Percentiles rank a stretch among this genome's conserved stretches.
These are phyloP conservation scores for Zea luxurians DNA, from an alignment of 176 grass and related monocot species.

Conservation along the genomic window DNA sequence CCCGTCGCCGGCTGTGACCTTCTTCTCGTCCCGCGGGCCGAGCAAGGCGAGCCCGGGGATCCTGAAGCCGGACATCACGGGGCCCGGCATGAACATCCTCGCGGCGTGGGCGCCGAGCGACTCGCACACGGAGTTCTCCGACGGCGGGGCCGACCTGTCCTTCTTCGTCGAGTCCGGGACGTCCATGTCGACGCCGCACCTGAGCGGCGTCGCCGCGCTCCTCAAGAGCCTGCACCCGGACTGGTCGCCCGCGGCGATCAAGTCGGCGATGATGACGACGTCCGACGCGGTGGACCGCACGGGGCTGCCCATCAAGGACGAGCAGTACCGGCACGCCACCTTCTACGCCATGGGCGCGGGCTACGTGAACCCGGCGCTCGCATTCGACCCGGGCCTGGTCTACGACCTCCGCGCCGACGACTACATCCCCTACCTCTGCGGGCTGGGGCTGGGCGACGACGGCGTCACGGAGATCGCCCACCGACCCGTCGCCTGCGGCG, in stretches of 20 bases:
- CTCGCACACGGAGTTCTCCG: constrained; percentile 51
- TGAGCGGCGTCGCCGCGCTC: constrained; percentile 71
- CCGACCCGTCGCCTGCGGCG: constrained; percentile 47
- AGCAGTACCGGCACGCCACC: constrained; percentile 69
- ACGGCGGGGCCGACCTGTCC: constrained; percentile 34
- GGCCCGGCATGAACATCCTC: constrained; percentile 86
- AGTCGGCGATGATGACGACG: constrained; percentile 93
- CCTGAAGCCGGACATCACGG: constrained; percentile 84
- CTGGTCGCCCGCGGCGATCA: constrained; percentile 79
- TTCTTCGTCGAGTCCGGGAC: constrained; percentile 83
- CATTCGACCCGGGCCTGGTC: constrained; percentile 72
- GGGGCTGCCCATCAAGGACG: constrained; percentile 65
- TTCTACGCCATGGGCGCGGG: constrained; percentile 89
- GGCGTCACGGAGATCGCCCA: constrained; percentile 56
- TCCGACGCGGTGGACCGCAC: constrained; percentile 59
- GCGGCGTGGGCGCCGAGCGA: constrained; percentile 70
- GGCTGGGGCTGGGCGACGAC: constrained; percentile 55
- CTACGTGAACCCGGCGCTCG: constrained; percentile 67
- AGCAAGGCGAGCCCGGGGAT: constrained; percentile 60
- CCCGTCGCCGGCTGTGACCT: constrained; percentile 56
- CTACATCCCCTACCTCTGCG: constrained; percentile 80
- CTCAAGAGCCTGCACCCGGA: constrained; percentile 67
- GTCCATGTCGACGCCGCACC: constrained; percentile 86
- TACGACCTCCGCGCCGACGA: constrained; percentile 63
- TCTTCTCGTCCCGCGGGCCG: constrained; percentile 82